These are phyloP conservation scores for Paramecium biaurelia DNA, from an alignment of 73 alveolate genomes.

Conservation along the genomic window DNA sequence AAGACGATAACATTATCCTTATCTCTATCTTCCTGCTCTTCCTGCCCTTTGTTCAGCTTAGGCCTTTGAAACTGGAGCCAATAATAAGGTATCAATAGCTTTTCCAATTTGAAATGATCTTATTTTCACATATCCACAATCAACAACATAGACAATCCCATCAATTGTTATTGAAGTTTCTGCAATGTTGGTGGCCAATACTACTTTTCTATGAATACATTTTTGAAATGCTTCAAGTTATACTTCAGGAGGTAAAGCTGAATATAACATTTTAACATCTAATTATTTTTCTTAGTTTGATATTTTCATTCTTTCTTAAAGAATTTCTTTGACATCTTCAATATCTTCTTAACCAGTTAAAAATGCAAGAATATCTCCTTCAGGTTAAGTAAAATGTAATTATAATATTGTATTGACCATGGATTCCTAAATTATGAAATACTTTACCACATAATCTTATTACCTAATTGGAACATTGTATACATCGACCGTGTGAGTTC, in stretches of 20 bases:
- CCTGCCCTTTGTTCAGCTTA: conserved; percentile 85
- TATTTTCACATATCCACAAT: conserved; percentile 88
- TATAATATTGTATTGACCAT: conserved; percentile 55
- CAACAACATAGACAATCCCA: conserved; percentile 90
- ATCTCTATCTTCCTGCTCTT: conserved; percentile 82
- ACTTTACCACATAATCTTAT: conserved; percentile 69
- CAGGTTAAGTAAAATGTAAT: conserved; percentile 67
- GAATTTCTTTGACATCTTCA: conserved; percentile 85
- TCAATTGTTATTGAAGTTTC: conserved; percentile 96
- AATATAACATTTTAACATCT: conserved; percentile 79
- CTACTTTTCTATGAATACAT: conserved; percentile 64
- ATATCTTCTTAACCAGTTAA: conserved; percentile 90
- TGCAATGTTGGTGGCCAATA: conserved; percentile 89
- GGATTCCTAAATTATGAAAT: conserved; percentile 22
- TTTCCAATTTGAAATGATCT: conserved; percentile 80
- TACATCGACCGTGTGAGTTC: conserved; percentile 79
- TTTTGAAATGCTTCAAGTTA: conserved; percentile 86
- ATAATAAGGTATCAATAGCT: conserved; percentile 87
- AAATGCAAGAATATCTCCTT: conserved; percentile 92
- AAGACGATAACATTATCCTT: conserved; percentile 84
- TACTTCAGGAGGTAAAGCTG: conserved; percentile 89
- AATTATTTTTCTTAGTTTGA: conserved; percentile 20
- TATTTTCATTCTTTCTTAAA: conserved; percentile 74
- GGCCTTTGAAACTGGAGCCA: conserved; percentile 80
- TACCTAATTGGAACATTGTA: conserved; percentile 67